Conservation (phyloP, 116 monocot genomes). For the Trichopus zeylanicus region DNA sequence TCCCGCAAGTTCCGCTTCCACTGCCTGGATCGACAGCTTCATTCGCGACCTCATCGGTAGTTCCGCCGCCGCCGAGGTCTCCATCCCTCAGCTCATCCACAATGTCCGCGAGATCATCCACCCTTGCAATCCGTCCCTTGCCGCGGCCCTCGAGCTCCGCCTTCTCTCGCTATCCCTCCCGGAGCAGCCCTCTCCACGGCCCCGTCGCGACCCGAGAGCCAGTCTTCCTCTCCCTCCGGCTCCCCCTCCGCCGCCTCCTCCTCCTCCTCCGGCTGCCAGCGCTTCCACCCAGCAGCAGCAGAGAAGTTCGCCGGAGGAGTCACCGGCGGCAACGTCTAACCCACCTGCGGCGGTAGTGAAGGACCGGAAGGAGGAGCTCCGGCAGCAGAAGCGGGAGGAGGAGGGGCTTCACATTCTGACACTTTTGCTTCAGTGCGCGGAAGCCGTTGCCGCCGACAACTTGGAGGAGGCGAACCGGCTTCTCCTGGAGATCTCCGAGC, state of each 20-base stretch:
- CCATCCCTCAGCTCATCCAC: constrained; percentile 76
- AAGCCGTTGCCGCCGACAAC: constrained; percentile 80
- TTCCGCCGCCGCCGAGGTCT: constrained; percentile 36
- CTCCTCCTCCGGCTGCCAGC: background rate
- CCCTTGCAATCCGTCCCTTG: constrained; percentile 85
- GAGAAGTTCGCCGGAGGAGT: constrained; percentile 14
- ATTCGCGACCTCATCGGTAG: constrained; percentile 68
- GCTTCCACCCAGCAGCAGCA: constrained; percentile 12
- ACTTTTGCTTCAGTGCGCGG: constrained; percentile 97
- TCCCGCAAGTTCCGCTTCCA: constrained; percentile 2
- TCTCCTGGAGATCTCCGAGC: constrained; percentile 89
- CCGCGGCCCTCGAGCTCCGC: constrained; percentile 68
- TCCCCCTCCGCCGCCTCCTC: background rate
- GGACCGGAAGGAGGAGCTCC: constrained; percentile 45
- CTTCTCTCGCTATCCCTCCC: constrained; percentile 52
- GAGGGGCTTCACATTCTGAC: constrained; percentile 88
- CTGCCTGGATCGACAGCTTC: constrained; percentile 68
- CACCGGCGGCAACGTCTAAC: constrained; percentile 25
- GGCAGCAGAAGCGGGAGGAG: constrained; percentile 64
- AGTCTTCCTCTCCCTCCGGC: constrained; percentile 5
- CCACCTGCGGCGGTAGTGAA: constrained; percentile 7
- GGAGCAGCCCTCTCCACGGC: background rate
- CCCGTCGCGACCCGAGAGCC: too few species aligned
- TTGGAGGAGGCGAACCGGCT: constrained; percentile 72
- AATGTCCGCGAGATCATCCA: constrained; percentile 81